These are phyloP conservation scores for Acmispon strigosus DNA, from an alignment of 306 rosid species.

Conservation along the genomic window DNA sequence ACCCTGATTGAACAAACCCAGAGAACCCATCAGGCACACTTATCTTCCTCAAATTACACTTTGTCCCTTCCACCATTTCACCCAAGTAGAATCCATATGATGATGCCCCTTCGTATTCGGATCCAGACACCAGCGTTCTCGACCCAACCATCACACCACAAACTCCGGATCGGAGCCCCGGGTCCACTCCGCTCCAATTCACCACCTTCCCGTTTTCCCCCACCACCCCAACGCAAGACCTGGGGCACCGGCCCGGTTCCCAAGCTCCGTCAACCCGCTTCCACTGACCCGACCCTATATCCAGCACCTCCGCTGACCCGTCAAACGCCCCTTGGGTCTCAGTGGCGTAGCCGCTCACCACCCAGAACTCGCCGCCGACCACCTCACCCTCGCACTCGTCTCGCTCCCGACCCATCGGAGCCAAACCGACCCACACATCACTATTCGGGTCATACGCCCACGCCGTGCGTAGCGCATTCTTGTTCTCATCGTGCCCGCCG, in stretches of 20 bases:
- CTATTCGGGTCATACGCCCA: conserved; percentile 25
- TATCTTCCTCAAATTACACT: conserved; percentile 14
- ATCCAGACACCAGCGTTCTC: conserved; percentile 16
- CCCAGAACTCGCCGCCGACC: conserved; percentile 40
- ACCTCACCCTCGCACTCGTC: conserved; percentile 47
- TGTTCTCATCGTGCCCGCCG: conserved; percentile 44
- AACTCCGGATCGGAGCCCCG: conserved; percentile 18
- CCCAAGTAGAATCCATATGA: conserved; percentile 26
- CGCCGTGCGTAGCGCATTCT: conserved; percentile 34
- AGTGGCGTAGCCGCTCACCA: conserved; percentile 34
- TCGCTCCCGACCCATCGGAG: conserved; percentile 28
- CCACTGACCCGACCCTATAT: conserved; percentile 28
- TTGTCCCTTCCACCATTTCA: conserved; percentile 22
- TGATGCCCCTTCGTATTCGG: conserved; percentile 27
- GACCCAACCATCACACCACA: conserved; percentile 22
- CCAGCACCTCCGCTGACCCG: conserved; percentile 22
- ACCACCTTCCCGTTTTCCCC: conserved; percentile 11
- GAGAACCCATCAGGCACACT: conserved; percentile 20
- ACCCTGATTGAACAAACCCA: conserved; percentile 47
- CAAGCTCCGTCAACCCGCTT: conserved; percentile 6
- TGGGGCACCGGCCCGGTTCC: conserved; percentile 39
- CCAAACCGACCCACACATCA: conserved; percentile 25
- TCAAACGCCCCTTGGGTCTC: conserved; percentile 41
- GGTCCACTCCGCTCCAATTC: conserved; percentile 17
- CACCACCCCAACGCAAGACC: conserved; percentile 13